Base-by-base conservation (phyloP, 2,329 filamentous ascomycete species). In the Hypomyces perniciosus region DNA sequence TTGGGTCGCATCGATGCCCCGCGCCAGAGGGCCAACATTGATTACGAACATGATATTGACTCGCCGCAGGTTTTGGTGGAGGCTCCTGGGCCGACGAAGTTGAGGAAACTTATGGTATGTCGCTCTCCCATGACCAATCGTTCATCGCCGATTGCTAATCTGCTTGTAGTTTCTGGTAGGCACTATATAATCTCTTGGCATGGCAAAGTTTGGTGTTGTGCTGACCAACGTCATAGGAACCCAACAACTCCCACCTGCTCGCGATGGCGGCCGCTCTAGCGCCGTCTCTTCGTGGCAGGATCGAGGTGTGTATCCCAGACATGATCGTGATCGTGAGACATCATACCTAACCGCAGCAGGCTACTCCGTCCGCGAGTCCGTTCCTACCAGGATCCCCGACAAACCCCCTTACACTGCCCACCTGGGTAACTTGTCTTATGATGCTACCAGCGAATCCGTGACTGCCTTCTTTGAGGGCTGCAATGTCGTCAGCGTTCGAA, bases 71-170 rank as follows among this genome's bases (percentile, higher is more conserved):
- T 58, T 76, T 74, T 59, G 78, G 75, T 61, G 90, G 68, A 64
- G 65, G 92, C 67, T 97, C 93, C 62, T 99, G 93, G 93, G 93
- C 93, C 64, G 95, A 99, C 75, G 93, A 99, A 70, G 96, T 99
- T 76, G 93, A 99, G 73, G 90, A 96, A 65, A 80, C 88, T 59
- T 81, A 84, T 70, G 76, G 88, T 92, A 79, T 77, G 84, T 40
- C 51, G 26, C 38, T 53, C 50, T 53, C 52, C 41, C 43, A 30
- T 44, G 41, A 31, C 35, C 12, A 37, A 20, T 9, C 10, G n/a
- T 40, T n/a, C 10, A 6, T 46, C 27, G 8, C 28, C 43, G 5
- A 10, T 43, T 56, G 57, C 65, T 70, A 61, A 68, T 61, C 12
- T 51, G 33, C 46, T 56, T 46, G n/a, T 51, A 67, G 70, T 66